Evolutionary conservation across 2,329 filamentous ascomycete genomes (phyloP).

Genomic region (Byssochlamys sp.): DNA sequence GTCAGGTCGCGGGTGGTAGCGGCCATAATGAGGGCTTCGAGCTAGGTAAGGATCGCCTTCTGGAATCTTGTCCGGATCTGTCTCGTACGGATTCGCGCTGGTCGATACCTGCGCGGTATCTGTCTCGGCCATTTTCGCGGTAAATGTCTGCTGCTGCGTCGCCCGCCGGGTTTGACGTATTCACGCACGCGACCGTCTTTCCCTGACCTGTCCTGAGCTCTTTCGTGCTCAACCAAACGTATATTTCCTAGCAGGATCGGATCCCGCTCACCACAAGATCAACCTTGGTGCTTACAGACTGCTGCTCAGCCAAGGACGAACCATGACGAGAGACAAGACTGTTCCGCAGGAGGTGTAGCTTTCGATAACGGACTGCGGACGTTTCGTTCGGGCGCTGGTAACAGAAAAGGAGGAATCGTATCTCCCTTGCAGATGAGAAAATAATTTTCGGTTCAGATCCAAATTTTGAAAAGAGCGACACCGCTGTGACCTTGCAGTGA

Average conservation of each 20-base stretch:
- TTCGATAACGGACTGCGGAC: background rate
- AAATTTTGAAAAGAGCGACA: background rate
- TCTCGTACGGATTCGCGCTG: constrained; percentile 25
- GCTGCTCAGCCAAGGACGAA: background rate
- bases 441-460: background rate
- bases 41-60: constrained; percentile 25
- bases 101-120: constrained; percentile 1
- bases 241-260: background rate
- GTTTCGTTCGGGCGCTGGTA: background rate
- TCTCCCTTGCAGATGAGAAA: background rate
- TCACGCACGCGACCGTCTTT: background rate
- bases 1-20: constrained; percentile 21
- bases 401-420: background rate
- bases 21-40: constrained; percentile 24
- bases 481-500: background rate
- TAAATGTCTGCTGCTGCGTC: background rate
- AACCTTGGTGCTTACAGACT: background rate
- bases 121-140: background rate
- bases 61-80: constrained; percentile 20
- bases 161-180: background rate
- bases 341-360: background rate
- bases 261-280: background rate
- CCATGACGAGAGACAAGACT: background rate
- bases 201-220: background rate
- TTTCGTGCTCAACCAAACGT: background rate